phyloP scores from a whole-genome alignment of 805 yeast species.

The Wickerhamiella hasegawae region DNA sequence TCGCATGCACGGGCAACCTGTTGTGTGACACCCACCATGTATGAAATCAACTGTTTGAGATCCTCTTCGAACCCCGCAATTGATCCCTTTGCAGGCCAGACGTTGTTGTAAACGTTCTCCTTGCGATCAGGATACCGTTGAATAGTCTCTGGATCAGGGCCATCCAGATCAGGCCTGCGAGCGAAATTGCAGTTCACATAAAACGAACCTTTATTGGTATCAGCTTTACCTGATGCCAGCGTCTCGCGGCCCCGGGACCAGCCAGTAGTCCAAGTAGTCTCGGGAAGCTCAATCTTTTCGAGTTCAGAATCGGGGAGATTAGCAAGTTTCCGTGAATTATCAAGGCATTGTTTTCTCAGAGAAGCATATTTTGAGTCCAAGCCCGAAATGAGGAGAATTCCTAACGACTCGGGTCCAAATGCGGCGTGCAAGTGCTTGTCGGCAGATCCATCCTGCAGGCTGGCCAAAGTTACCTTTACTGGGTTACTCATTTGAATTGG shows the following conservation, averaged over 20 bases:
- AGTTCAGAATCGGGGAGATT: conserved; percentile 24
- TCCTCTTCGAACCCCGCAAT: conserved; percentile 15
- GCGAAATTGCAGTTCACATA: conserved; percentile 45
- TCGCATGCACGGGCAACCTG: conserved; percentile 42
- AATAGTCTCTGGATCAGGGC: conserved; percentile 23
- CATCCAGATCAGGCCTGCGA: conserved; percentile 28
- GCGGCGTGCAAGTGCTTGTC: conserved; percentile 26
- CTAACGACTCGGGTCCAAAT: conserved; percentile 40
- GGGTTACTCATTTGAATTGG: no score
- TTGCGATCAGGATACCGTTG: conserved; percentile 22
- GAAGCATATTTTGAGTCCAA: conserved; percentile 26
- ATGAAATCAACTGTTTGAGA: conserved; percentile 22
- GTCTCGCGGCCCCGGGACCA: conserved; percentile 47
- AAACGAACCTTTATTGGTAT: conserved; percentile 38
- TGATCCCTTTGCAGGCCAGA: conserved; percentile 31
- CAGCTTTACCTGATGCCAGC: conserved; percentile 30
- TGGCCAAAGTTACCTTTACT: background rate
- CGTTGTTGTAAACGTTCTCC: conserved; percentile 34
- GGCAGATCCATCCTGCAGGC: conserved; percentile 20
- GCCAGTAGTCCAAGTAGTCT: conserved; percentile 38
- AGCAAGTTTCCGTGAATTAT: conserved; percentile 29
- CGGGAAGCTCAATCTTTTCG: conserved; percentile 29
- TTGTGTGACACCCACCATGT: conserved; percentile 34
- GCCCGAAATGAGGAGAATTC: conserved; percentile 32
- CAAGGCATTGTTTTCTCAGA: conserved; percentile 29